Evolutionary conservation across 73 alveolate species (phyloP), one percentile per base, ranked within the genome.

Genomic region (Symbiodinium pilosum): DNA sequence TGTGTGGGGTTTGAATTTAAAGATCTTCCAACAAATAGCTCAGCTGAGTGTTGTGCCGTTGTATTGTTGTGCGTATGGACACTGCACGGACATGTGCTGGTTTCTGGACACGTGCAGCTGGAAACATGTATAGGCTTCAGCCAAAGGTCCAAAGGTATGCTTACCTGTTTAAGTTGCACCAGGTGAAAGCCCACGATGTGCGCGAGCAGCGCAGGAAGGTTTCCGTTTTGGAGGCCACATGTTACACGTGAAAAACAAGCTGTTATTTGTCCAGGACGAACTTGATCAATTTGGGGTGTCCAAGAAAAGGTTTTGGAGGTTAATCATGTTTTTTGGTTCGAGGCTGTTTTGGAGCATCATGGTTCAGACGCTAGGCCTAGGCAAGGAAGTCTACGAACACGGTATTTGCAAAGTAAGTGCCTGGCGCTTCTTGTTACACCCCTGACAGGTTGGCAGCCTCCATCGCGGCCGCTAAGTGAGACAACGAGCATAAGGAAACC

Each of bases 171-270:
- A n/a, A n/a, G n/a, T n/a, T n/a, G n/a, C n/a, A n/a, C n/a, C 81
- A 64, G 81, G 81, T 64, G 81, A 26, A 26, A 32, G 77, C 6
- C 87, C 96, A n/a, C 87, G 88, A 9, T 91, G 96, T 68, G 87
- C 96, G n/a, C 69, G 96, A 43, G 96, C 96, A 4, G 96, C 96
- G 2, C 43, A 91, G 52, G 96, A 69, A 42, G 96, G 96, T 36
- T 91, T 91, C 43, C 77, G 88, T 85, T 91, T 91, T 68, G 96
- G 96, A 91, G 96, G 96, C 51, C 44, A n/a, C n/a, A n/a, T n/a
- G n/a, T n/a, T n/a, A n/a, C n/a, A n/a, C n/a, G n/a, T n/a, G n/a
- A n/a, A n/a, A n/a, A n/a, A n/a, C n/a, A n/a, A n/a, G n/a, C n/a
- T n/a, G n/a, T n/a, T n/a, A n/a, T n/a, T n/a, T n/a, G n/a, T n/a